A percentile compares a stretch with the other conserved stretches of the same genome.
Conservation (phyloP, 768 basidiomycete species). For the Tricholoma saponaceum region DNA sequence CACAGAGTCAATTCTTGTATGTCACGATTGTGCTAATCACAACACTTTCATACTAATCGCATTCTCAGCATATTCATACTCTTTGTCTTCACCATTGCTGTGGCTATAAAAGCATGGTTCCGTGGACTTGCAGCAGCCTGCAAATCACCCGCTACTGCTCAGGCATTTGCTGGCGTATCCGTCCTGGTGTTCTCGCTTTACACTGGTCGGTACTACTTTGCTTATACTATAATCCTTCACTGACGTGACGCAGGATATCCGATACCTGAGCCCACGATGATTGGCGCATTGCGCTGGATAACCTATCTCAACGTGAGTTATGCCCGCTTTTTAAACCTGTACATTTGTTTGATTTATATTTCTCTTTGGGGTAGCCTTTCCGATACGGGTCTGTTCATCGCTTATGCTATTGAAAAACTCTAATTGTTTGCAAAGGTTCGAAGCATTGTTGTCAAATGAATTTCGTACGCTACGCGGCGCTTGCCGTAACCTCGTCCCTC, state of each 20-base stretch:
- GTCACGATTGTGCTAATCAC: conserved; percentile 18
- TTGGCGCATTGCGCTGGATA: conserved; percentile 67
- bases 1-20: conserved; percentile 56
- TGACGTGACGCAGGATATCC: conserved; percentile 39
- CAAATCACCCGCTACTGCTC: conserved; percentile 53
- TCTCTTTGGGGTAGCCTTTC: conserved; percentile 27
- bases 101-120: conserved; percentile 78
- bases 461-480: conserved; percentile 64
- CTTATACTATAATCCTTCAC: neutral
- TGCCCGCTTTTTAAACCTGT: neutral
- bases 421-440: conserved; percentile 47
- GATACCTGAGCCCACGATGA: conserved; percentile 60
- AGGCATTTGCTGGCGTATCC: conserved; percentile 39
- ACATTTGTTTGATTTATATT: neutral
- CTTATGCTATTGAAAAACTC: conserved; percentile 29
- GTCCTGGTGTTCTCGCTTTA: conserved; percentile 51
- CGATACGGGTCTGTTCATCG: conserved; percentile 34
- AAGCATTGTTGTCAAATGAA: conserved; percentile 75
- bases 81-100: conserved; percentile 48
- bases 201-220: conserved; percentile 26
- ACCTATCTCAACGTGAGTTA: conserved; percentile 53
- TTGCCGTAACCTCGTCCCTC: conserved; percentile 59
- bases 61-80: conserved; percentile 52
- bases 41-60: conserved; percentile 1
- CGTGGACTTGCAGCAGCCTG: conserved; percentile 60